A percentile compares a stretch with the other conserved stretches of the same genome.
phyloP scores from a whole-genome alignment of 129 eudicot genomes.

The Tanacetum coccineum region DNA sequence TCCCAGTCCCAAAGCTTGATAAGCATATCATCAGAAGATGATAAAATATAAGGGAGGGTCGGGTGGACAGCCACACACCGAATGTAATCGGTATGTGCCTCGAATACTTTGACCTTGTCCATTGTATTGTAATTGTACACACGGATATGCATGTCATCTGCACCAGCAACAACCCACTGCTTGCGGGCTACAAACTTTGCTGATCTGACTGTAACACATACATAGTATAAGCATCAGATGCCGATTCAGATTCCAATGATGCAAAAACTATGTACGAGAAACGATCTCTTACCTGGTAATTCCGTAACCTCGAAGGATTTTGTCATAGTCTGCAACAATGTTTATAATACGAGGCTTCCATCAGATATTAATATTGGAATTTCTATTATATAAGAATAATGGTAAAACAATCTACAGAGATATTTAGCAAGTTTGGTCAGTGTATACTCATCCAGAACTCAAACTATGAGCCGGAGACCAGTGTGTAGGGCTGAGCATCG shows the following conservation, averaged over 20 bases:
- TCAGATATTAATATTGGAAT: constrained; percentile 12
- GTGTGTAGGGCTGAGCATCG: too few species aligned
- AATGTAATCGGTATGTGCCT: constrained; percentile 95
- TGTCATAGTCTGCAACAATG: constrained; percentile 69
- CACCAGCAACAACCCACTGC: constrained; percentile 99
- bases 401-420: constrained; percentile 7
- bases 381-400: constrained; percentile 7
- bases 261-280: constrained; percentile 5
- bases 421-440: neutral
- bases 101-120: constrained; percentile 91
- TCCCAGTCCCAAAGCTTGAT: constrained; percentile 99
- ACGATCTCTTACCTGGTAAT: constrained; percentile 65
- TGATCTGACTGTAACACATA: constrained; percentile 64
- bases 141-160: constrained; percentile 98
- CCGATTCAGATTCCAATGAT: constrained; percentile 2
- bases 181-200: constrained; percentile 92
- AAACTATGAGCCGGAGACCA: too few species aligned
- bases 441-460: constrained; percentile 1
- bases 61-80: constrained; percentile 99
- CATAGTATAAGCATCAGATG: constrained; percentile 12
- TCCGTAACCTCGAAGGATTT: constrained; percentile 95
- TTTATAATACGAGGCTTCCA: constrained; percentile 16
- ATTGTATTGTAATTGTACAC: constrained; percentile 95
- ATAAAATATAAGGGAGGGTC: constrained; percentile 84
- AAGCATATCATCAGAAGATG: constrained; percentile 98